phyloP scores from a whole-genome alignment of 352 stramenopile genomes.

The Phytophthora pluvialis region DNA sequence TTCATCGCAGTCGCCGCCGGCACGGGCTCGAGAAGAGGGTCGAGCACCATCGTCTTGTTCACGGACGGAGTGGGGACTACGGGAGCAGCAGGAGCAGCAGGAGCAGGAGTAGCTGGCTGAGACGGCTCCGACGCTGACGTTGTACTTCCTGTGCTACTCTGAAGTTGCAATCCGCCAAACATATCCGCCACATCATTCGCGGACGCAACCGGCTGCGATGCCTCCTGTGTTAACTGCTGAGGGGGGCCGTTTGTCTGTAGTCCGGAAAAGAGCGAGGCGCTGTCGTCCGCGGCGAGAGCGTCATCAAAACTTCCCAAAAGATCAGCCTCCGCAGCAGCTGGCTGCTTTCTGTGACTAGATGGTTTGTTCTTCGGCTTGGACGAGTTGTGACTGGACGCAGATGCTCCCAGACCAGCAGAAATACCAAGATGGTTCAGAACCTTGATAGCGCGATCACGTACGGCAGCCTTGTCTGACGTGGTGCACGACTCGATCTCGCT shows the following conservation, averaged over 20 bases:
- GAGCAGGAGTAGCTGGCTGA: constrained; percentile 27
- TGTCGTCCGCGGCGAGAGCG: constrained; percentile 44
- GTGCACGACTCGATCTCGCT: constrained; percentile 76
- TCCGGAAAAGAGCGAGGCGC: constrained; percentile 63
- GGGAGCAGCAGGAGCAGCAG: constrained; percentile 27
- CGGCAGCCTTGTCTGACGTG: constrained; percentile 78
- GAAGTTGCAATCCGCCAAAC: constrained; percentile 79
- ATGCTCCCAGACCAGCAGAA: constrained; percentile 36
- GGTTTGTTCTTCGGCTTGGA: constrained; percentile 38
- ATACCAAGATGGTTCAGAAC: constrained; percentile 69
- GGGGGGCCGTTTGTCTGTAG: constrained; percentile 51
- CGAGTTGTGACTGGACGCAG: constrained; percentile 34
- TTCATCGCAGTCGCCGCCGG: constrained; percentile 51
- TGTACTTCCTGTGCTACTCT: constrained; percentile 45
- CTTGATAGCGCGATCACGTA: constrained; percentile 81
- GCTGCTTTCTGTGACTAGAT: constrained; percentile 46
- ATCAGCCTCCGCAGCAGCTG: constrained; percentile 55
- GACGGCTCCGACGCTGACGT: constrained; percentile 22
- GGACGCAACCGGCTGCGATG: constrained; percentile 27
- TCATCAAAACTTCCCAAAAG: constrained; percentile 78
- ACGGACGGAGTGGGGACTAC: constrained; percentile 28
- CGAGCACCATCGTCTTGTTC: constrained; percentile 62
- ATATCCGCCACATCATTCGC: constrained; percentile 63
- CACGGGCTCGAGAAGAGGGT: constrained; percentile 76
- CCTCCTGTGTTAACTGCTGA: constrained; percentile 35